Conservation (phyloP, 2,329 filamentous ascomycete species). For the Nigrograna mackinnonii region DNA sequence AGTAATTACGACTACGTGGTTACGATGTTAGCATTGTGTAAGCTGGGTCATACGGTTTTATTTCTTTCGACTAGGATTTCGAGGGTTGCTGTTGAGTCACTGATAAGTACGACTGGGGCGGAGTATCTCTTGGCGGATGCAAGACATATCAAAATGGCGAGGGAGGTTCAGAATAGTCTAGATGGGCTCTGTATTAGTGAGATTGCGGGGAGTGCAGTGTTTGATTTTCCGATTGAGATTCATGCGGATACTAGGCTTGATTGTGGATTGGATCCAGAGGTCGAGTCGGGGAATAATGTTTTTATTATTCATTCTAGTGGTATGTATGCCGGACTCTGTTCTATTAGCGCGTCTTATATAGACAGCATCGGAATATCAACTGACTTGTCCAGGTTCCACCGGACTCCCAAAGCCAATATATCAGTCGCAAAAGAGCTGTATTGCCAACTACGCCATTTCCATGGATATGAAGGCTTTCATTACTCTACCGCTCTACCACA, state of each 20-base stretch:
- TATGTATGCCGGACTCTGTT: constrained; percentile 2
- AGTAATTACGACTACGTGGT: constrained; percentile 61
- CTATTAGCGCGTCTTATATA: neutral
- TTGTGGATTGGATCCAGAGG: constrained; percentile 18
- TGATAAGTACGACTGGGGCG: constrained; percentile 35
- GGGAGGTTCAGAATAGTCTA: constrained; percentile 12
- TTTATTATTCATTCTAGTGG: constrained; percentile 31
- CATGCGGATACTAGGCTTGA: constrained; percentile 27
- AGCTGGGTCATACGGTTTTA: constrained; percentile 59
- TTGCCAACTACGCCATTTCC: constrained; percentile 21
- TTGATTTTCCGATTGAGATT: constrained; percentile 25
- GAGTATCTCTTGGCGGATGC: constrained; percentile 22
- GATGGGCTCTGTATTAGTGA: constrained; percentile 11
- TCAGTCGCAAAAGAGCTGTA: constrained; percentile 52
- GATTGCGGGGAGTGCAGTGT: constrained; percentile 16
- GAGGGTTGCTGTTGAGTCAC: constrained; percentile 52
- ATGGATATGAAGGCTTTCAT: constrained; percentile 27
- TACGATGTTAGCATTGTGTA: constrained; percentile 57
- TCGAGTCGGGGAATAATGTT: constrained; percentile 21
- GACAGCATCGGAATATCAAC: no score
- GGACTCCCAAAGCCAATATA: constrained; percentile 67
- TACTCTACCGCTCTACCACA: constrained; percentile 25
- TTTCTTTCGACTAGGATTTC: constrained; percentile 60
- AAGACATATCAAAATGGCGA: constrained; percentile 38
- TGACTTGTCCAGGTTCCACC: constrained; percentile 53